Conservation (phyloP, 176 grass and related monocot species). For the Carex littledalei region DNA sequence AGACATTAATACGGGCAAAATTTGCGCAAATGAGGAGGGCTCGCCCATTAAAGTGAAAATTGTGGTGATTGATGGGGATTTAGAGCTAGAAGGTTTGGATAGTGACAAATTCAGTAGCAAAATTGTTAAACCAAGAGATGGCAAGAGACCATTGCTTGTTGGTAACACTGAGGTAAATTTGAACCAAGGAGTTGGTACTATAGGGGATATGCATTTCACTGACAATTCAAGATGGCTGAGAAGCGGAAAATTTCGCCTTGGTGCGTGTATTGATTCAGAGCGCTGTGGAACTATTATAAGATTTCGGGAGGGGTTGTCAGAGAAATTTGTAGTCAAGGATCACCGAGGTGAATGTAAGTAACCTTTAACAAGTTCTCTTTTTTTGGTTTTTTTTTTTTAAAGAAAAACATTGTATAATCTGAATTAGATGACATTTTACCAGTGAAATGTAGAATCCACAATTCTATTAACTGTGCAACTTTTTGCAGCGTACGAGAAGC, state of each 20-base stretch:
- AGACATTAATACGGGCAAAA: conserved; percentile 43
- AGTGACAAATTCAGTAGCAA: conserved; percentile 74
- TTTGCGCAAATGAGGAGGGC: conserved; percentile 38
- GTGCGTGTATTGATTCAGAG: conserved; percentile 16
- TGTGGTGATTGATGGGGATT: conserved; percentile 88
- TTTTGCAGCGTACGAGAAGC: neutral
- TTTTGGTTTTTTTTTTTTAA: no score
- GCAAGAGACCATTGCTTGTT: conserved; percentile 61
- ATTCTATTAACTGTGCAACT: neutral
- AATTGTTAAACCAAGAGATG: conserved; percentile 75
- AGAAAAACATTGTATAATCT: neutral
- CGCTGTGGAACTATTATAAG: conserved; percentile 21
- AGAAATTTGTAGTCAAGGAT: conserved; percentile 83
- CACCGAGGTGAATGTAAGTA: conserved; percentile 88
- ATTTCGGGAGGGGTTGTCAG: conserved; percentile 71
- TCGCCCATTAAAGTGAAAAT: conserved; percentile 69
- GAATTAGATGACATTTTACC: neutral
- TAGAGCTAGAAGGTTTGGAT: conserved; percentile 61
- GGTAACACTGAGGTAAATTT: conserved; percentile 64
- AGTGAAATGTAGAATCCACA: neutral
- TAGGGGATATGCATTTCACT: conserved; percentile 63
- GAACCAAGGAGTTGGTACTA: conserved; percentile 55
- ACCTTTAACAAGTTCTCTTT: no score
- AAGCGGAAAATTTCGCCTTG: conserved; percentile 79
- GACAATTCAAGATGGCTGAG: conserved; percentile 91